Evolutionary conservation across 352 stramenopile genomes (phyloP), one percentile per base, ranked within the genome.

Genomic region (Stephanocyclus meneghinianus): DNA sequence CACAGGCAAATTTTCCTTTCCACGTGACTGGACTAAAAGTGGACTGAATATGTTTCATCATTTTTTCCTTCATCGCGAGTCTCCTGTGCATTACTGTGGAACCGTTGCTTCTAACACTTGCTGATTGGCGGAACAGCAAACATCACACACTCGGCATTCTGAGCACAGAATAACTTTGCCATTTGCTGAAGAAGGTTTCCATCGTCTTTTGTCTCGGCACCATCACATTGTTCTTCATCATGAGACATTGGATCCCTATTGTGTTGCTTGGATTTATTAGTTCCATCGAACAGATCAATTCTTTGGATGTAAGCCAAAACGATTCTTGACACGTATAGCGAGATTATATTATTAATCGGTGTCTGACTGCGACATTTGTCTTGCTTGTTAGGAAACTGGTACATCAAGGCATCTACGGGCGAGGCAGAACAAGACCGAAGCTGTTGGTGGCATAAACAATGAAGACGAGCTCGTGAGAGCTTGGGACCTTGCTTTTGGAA

Each of bases 401-500:
- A 30, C 1, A 11, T 5, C 10, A 26, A 30, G 30, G 50, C 50
- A 59, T 59, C 50, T 59, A 32, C 50, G 50, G 2, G 50, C 30
- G 18, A 59, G 50, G 18, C 50, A 59, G 18, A 59, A 3, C 50
- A 59, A 59, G 18, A 32, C n/a, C 26, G 50, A 59, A 59, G 50
- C 4, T 32, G 10, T 32, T 3, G 10, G 2, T n/a, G 50, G 30
- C 29, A 11, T 59, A 26, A 59, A 26, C 50, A 59, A 59, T 26
- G 50, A 59, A 32, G 50, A 59, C 26, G 50, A 59, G 18, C n/a
- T 32, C 30, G 50, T 37, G 18, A 59, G 50, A 59, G 50, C 50
- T 59, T 59, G 50, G 50, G 10, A 59, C 50, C 50, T 59, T 30
- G 50, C 26, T 9, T 59, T 59, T 32, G 50, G 50, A 30, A 59